Conservation (phyloP, 768 basidiomycete species). For the Calvatia gigantea region DNA sequence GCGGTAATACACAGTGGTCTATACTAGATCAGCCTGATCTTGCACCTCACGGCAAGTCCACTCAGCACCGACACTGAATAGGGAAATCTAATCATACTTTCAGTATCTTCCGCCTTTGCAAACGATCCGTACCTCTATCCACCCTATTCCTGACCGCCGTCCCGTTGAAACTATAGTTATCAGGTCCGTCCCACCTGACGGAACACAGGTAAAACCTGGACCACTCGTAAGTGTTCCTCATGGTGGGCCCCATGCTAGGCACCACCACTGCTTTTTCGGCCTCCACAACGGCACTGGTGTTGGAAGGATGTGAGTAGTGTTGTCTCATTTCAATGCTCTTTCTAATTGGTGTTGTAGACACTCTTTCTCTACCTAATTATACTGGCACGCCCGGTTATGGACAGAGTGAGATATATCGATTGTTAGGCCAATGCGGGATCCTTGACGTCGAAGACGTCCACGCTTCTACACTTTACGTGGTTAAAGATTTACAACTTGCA, state of each 20-base stretch:
- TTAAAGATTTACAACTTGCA: conserved; percentile 42
- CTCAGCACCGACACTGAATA: not conserved
- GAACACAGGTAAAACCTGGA: conserved; percentile 19
- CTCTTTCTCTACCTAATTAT: conserved; percentile 61
- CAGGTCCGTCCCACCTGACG: conserved; percentile 21
- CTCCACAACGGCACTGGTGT: conserved; percentile 37
- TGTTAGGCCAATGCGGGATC: conserved; percentile 58
- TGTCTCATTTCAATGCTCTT: not conserved
- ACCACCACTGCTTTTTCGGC: conserved; percentile 47
- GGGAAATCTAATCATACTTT: not conserved
- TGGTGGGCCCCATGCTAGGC: conserved; percentile 59
- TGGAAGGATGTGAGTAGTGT: conserved; percentile 56
- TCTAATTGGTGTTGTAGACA: conserved; percentile 35
- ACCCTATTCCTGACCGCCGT: conserved; percentile 45
- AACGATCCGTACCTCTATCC: conserved; percentile 36
- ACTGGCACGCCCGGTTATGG: conserved; percentile 68
- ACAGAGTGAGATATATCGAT: conserved; percentile 48
- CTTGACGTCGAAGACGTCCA: conserved; percentile 68
- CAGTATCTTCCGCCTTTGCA: conserved; percentile 43
- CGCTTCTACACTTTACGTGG: conserved; percentile 47
- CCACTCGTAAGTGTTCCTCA: conserved; percentile 55
- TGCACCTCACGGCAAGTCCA: conserved; percentile 34
- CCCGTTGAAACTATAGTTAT: conserved; percentile 57
- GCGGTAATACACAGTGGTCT: conserved; percentile 24
- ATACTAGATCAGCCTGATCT: conserved; percentile 42